Evolutionary conservation across 2,329 filamentous ascomycete species (phyloP).

Genomic region (Talaromyces amestolkiae): DNA sequence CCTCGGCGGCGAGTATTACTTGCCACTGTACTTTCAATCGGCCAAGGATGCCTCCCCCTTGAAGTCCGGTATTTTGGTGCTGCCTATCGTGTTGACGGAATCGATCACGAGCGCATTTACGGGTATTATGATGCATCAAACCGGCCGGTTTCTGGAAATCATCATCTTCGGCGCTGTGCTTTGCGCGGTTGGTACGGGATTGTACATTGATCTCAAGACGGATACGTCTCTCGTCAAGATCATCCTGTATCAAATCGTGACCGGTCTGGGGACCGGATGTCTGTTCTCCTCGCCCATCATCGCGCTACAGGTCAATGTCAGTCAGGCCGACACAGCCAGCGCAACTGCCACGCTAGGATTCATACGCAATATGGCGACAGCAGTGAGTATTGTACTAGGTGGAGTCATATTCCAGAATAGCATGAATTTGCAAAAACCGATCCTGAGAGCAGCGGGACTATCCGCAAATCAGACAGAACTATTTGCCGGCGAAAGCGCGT

Average conservation of each 20-base stretch:
- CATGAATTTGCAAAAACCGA: slow-evolving; percentile 52
- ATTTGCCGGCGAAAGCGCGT: slow-evolving; percentile 45
- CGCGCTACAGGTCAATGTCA: slow-evolving; percentile 54
- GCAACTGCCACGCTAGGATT: slow-evolving; percentile 55
- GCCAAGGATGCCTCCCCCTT: slow-evolving; percentile 62
- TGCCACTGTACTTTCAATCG: slow-evolving; percentile 71
- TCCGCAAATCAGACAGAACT: slow-evolving; percentile 24
- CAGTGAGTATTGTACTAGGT: slow-evolving; percentile 68
- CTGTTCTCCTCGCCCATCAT: slow-evolving; percentile 57
- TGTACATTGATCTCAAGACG: slow-evolving; percentile 45
- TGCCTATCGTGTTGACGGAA: slow-evolving; percentile 57
- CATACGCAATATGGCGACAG: slow-evolving; percentile 65
- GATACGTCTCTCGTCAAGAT: slow-evolving; percentile 41
- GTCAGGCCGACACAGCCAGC: slow-evolving; percentile 49
- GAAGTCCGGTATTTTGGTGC: slow-evolving; percentile 57
- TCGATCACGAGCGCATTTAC: slow-evolving; percentile 46
- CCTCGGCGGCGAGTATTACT: slow-evolving; percentile 66
- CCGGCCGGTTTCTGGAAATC: slow-evolving; percentile 49
- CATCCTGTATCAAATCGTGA: slow-evolving; percentile 51
- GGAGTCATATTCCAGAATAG: slow-evolving; percentile 75
- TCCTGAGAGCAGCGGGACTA: slow-evolving; percentile 55
- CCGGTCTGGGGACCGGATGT: slow-evolving; percentile 51
- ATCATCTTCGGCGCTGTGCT: slow-evolving; percentile 46
- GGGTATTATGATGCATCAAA: slow-evolving; percentile 52
- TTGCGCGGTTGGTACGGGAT: slow-evolving; percentile 47